phyloP scores from a whole-genome alignment of 805 yeast species.

The Diddensiella caesifluorescens region DNA sequence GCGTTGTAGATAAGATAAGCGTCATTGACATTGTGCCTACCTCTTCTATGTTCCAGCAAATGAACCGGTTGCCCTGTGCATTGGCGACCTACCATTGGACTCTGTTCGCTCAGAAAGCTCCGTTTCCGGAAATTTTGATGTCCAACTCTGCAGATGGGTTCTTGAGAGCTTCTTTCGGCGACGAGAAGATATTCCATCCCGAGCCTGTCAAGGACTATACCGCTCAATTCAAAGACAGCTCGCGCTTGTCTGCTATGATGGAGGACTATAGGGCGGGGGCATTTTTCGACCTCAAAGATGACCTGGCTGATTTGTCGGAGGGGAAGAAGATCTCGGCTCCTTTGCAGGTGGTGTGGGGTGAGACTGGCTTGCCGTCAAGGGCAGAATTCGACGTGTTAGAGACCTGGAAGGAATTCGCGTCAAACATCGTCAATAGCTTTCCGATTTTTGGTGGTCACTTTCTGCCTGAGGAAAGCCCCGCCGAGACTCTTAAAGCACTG shows the following conservation, averaged over 20 bases:
- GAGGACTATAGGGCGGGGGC: conserved; percentile 18
- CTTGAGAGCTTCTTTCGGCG: no score
- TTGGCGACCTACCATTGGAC: conserved; percentile 14
- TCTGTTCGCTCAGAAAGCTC: conserved; percentile 15
- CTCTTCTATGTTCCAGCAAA: conserved; percentile 11
- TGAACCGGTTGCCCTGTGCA: conserved; percentile 10
- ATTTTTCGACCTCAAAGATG: conserved; percentile 14
- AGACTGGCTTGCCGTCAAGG: conserved; percentile 9
- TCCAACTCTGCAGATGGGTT: conserved; percentile 8
- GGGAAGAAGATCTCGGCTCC: conserved; percentile 9
- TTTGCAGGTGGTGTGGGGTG: conserved; percentile 14
- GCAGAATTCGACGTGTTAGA: conserved; percentile 9
- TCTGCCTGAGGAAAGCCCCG: conserved; percentile 11
- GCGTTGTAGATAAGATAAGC: conserved; percentile 8
- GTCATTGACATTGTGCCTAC: conserved; percentile 16
- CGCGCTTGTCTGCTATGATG: conserved; percentile 9
- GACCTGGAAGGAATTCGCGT: conserved; percentile 12
- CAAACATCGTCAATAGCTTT: no score
- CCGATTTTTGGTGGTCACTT: conserved; percentile 33
- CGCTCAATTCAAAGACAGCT: not conserved
- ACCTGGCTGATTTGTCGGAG: conserved; percentile 6
- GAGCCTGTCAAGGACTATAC: conserved; percentile 7
- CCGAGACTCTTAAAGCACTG: conserved; percentile 3
- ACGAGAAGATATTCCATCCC: no score
- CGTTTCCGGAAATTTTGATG: conserved; percentile 15